Base-by-base conservation (phyloP, 2,329 filamentous ascomycete species). In the Coleophoma crateriformis region DNA sequence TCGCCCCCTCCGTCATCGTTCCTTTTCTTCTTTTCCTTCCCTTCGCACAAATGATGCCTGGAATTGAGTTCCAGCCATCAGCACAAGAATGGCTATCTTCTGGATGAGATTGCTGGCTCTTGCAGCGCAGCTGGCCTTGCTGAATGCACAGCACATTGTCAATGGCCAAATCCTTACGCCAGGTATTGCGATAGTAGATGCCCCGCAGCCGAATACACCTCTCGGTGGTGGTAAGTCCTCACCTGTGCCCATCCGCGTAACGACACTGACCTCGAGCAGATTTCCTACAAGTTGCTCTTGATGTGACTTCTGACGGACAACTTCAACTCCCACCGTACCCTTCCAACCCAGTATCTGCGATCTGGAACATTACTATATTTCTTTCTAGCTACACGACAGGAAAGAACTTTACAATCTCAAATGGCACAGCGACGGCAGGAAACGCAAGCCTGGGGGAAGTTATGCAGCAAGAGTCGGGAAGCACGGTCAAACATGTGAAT, bases 401-500 rank as follows among this genome's bases (percentile, higher is more conserved):
- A 14, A 77, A 78, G 52, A 88, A 88, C 66, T 80, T 88, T 57
- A 88, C 84, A 32, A 77, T 87, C 52, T 78, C 79, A 4, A 86
- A 86, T 63, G 77, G 79, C 46, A 84, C 81, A 2, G 73, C 72
- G 5, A 68, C 72, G 3, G 64, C 66, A 7, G 70, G 72, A 49
- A 73, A 76, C 47, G 77, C 76, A 7, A 83, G 76, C 40, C 65
- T 84, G 7, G 79, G 80, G 2, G 72, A 83, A 45, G 82, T 88
- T 48, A 77, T 88, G 70, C 64, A 68, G 27, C 79, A 84, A 54
- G 84, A 88, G 60, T 67, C 75, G 1, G 77, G 78, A 3, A 85
- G 82, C 60, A 88, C 85, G 0, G 85, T 88, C 40, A 88, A 88
- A 63, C 84, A 88, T 61, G 75, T 88, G 53, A 83, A 84, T 61